Evolutionary conservation across 306 rosid genomes (phyloP).

Genomic region (Cucurbita maxima): DNA sequence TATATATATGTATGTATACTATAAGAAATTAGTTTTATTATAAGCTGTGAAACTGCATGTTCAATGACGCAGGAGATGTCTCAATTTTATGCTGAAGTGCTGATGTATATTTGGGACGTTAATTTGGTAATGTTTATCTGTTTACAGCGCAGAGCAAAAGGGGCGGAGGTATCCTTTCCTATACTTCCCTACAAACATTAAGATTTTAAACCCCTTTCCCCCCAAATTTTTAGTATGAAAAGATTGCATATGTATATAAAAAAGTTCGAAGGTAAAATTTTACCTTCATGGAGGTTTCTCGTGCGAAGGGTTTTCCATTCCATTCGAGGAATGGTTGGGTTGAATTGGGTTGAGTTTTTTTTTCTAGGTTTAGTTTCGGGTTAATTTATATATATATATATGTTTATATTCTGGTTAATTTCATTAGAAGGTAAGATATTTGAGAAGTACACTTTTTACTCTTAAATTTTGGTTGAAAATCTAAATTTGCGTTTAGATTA

Average conservation of each 20-base stretch:
- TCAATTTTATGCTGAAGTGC: neutral
- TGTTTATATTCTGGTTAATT: neutral
- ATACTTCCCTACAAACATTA: neutral
- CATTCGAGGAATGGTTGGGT: neutral
- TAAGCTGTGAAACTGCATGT: conserved; percentile 5
- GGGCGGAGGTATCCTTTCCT: neutral
- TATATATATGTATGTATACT: neutral
- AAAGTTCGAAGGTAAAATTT: no score
- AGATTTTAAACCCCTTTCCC: no score
- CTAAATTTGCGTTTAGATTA: neutral
- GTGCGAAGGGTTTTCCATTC: no score
- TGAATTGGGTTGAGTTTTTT: no score
- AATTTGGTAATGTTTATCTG: neutral
- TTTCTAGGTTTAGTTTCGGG: neutral
- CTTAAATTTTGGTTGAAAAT: neutral
- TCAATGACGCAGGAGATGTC: neutral
- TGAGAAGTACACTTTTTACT: neutral
- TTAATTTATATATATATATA: no score
- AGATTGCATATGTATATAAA: no score
- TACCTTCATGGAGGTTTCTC: no score
- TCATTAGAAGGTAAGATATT: neutral
- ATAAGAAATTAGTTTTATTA: conserved; percentile 6
- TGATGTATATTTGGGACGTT: neutral
- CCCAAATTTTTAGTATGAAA: neutral
- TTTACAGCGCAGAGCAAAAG: neutral